Evolutionary conservation across 2,329 filamentous ascomycete genomes (phyloP).

Genomic region (Zasmidium cellare): DNA sequence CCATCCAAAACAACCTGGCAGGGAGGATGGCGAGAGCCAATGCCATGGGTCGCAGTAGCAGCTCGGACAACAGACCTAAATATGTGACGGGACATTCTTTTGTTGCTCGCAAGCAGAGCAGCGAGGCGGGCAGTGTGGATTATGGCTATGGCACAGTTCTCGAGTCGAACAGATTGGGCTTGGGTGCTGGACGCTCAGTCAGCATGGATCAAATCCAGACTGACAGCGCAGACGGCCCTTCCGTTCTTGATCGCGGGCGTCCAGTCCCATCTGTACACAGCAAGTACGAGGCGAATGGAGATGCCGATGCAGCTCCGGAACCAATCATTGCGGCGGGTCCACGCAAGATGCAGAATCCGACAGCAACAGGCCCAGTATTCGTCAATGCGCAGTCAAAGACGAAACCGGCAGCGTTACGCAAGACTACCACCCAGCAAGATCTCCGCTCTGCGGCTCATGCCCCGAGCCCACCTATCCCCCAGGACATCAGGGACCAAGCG

Average conservation of each 20-base stretch:
- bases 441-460: slow-evolving; percentile 25
- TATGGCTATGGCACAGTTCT: slow-evolving; percentile 54
- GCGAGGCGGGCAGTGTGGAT: slow-evolving; percentile 21
- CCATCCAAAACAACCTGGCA: slow-evolving; percentile 16
- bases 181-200: slow-evolving; percentile 59
- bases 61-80: slow-evolving; percentile 1
- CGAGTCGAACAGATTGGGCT: slow-evolving; percentile 57
- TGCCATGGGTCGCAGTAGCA: slow-evolving; percentile 13
- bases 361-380: slow-evolving; percentile 35
- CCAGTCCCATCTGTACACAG: slow-evolving; percentile 47
- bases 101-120: slow-evolving; percentile 15
- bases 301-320: slow-evolving; percentile 80
- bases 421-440: slow-evolving; percentile 34
- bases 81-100: slow-evolving; percentile 4
- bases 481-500: slow-evolving; percentile 47
- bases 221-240: slow-evolving; percentile 39
- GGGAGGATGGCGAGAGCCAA: slow-evolving; percentile 15
- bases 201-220: slow-evolving; percentile 71
- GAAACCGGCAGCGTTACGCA: slow-evolving; percentile 30
- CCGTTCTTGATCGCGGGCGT: slow-evolving; percentile 45
- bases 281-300: slow-evolving; percentile 40
- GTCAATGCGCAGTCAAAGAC: slow-evolving; percentile 24
- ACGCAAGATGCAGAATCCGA: slow-evolving; percentile 51
- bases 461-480: slow-evolving; percentile 31
- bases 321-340: slow-evolving; percentile 82